phyloP scores from a whole-genome alignment of 192 early-diverging fungal genomes.

The Coemansia reversa region DNA sequence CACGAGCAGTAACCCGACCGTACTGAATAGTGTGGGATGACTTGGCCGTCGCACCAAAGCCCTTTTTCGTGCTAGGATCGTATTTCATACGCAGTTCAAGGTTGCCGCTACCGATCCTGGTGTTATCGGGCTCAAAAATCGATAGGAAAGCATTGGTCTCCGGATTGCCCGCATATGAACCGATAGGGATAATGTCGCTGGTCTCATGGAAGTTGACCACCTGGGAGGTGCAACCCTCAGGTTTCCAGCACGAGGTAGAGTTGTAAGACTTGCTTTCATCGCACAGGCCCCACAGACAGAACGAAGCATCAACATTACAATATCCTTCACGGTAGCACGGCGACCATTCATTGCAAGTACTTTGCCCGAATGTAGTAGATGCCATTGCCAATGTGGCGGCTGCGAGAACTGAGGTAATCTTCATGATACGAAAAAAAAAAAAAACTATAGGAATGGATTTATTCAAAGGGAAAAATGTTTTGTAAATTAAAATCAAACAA shows the following conservation, averaged over 20 bases:
- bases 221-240: conserved; percentile 35
- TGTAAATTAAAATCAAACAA: neutral
- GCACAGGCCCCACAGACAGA: conserved; percentile 53
- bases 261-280: conserved; percentile 46
- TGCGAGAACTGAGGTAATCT: conserved; percentile 13
- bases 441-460: no score
- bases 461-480: no score
- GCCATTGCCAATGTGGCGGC: conserved; percentile 18
- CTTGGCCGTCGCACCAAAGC: conserved; percentile 59
- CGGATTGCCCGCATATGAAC: conserved; percentile 30
- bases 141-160: conserved; percentile 51
- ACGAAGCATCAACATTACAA: conserved; percentile 45
- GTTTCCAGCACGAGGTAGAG: conserved; percentile 46
- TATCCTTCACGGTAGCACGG: conserved; percentile 56
- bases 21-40: conserved; percentile 56
- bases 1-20: conserved; percentile 59
- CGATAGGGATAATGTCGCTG: conserved; percentile 27
- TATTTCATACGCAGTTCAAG: conserved; percentile 40
- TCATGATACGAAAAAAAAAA: no score
- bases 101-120: conserved; percentile 17
- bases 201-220: conserved; percentile 37
- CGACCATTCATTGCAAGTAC: conserved; percentile 36
- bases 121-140: conserved; percentile 44
- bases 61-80: conserved; percentile 52
- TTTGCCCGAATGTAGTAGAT: conserved; percentile 31